Evolutionary conservation across 371 early-diverging fungal genomes (phyloP), one percentile per base, ranked within the genome.

Genomic region (Mortierella sp.): DNA sequence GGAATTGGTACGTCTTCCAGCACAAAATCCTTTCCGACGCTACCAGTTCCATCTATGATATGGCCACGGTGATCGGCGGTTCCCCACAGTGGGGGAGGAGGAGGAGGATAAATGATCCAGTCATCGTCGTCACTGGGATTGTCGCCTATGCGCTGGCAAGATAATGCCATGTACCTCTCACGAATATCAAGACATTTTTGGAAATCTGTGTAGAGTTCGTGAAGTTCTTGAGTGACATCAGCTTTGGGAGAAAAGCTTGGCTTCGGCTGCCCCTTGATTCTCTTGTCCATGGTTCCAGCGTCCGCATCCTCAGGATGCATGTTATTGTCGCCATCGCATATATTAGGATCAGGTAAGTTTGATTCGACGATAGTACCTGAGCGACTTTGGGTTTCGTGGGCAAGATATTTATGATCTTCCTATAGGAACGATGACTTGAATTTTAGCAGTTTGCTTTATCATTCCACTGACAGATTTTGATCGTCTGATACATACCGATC

Each of bases 91-190:
- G 94, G 94, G 5, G 87, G 88, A 0, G 97, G 97, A 5, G 97
- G 95, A 0, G 91, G 88, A 43, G 98, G 98, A 77, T 97, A 97
- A 52, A 97, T 94, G 4, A 87, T 84, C 96, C 97, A 98, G 19
- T 86, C 90, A 13, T 87, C 88, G 4, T 70, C 65, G 83, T 97
- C 95, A 59, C 93, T 93, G 28, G 98, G 98, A 82, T 97, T 96
- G 72, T 96, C 98, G 11, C 88, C 87, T 15, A 91, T 86, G 40
- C 90, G 86, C 83, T 97, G 98, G n/a, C 89, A 83, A 5, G 94
- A 93, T 2, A 84, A 74, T 62, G 67, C 67, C 91, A 98, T 96
- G 88, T 98, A 98, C 83, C 94, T 94, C 74, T 92, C 90, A 57
- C 98, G 92, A 45, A 98, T 79, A 47, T 93, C 88, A 0, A 95